Base-by-base conservation (phyloP, 2,329 filamentous ascomycete species). In the Talaromyces rugulosus region DNA sequence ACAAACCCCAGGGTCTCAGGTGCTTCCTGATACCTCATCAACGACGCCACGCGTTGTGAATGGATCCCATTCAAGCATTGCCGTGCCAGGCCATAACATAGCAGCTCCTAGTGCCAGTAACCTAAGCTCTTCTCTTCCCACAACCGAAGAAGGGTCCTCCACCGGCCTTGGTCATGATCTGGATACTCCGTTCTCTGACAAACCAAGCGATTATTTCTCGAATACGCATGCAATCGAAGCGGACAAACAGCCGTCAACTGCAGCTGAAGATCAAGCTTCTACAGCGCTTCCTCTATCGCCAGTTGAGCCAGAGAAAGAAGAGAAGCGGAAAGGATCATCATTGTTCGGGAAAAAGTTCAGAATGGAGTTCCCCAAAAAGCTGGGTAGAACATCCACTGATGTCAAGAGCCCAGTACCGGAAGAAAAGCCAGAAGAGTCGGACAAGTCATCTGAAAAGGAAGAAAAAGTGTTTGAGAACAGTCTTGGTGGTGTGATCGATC, bases 321-420 rank as follows among this genome's bases (percentile, higher is more conserved):
- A 86, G 66, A 88, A 90, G 65, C 84, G 84, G 64, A 77, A 77
- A 57, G 74, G 71, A 2, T 88, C 84, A 2, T 88, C 84, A 2
- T 80, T 91, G 5, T 96, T 96, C 72, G 87, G 89, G 51, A 95
- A 93, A 78, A 91, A 91, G 69, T 93, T 96, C 75, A 87, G 89
- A 55, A 89, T 91, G 85, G 84, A 82, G 64, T 84, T 76, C 67
- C 89, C 88, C 70, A 97, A 96, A 80, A 96, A 96, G 76, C 82
- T 94, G 14, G 87, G 87, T 12, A 85, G 91, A 16, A 85, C 85
- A 0, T 85, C 84, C 30, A 84, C 84, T 5, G 85, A 89, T 66
- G 77, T 90, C 63, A 96, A 95, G 73, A 87, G 91, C 0, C 85
- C 85, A 1, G 82, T 87, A 0, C 82, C 87, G 0, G 91, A 95